Evolutionary conservation across 176 grass and related monocot species (phyloP).

Genomic region (Rhynchospora pubera): DNA sequence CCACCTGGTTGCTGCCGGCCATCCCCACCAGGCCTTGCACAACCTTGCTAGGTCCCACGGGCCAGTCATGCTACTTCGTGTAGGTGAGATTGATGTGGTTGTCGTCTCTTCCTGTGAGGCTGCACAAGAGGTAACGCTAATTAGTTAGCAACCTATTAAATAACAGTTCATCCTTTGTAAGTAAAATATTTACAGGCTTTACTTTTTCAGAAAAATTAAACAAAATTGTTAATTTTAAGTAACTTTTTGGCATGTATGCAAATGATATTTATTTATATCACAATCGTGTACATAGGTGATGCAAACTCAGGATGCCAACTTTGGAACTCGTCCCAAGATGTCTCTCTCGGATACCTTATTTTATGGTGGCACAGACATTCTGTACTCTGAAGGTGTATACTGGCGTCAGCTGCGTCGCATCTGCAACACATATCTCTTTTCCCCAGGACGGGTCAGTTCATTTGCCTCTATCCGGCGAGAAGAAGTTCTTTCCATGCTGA

Average conservation of each 20-base stretch:
- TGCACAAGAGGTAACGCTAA: neutral
- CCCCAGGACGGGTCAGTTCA: constrained; percentile 19
- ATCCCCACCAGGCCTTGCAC: constrained; percentile 21
- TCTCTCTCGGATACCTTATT: neutral
- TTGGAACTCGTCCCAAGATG: constrained; percentile 13
- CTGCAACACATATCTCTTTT: constrained; percentile 23
- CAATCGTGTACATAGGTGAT: neutral
- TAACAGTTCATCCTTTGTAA: too few species aligned
- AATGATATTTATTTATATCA: too few species aligned
- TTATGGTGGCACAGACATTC: constrained; percentile 12
- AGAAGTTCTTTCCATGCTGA: constrained; percentile 15
- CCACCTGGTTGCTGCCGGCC: constrained; percentile 9
- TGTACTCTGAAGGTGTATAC: constrained; percentile 20
- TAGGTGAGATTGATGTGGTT: constrained; percentile 20
- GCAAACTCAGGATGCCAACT: constrained; percentile 17
- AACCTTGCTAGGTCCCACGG: constrained; percentile 9
- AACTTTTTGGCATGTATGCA: too few species aligned
- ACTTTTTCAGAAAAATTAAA: too few species aligned
- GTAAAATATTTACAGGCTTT: too few species aligned
- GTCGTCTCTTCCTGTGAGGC: constrained; percentile 25
- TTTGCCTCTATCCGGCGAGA: constrained; percentile 10
- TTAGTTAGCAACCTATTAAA: too few species aligned
- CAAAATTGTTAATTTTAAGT: too few species aligned
- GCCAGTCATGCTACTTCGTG: neutral
- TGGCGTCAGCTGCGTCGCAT: constrained; percentile 31